Percentiles rank a stretch among this genome's conserved stretches.
phyloP scores from a whole-genome alignment of 2,329 filamentous ascomycete species.

The Sclerotinia sclerotiorum region DNA sequence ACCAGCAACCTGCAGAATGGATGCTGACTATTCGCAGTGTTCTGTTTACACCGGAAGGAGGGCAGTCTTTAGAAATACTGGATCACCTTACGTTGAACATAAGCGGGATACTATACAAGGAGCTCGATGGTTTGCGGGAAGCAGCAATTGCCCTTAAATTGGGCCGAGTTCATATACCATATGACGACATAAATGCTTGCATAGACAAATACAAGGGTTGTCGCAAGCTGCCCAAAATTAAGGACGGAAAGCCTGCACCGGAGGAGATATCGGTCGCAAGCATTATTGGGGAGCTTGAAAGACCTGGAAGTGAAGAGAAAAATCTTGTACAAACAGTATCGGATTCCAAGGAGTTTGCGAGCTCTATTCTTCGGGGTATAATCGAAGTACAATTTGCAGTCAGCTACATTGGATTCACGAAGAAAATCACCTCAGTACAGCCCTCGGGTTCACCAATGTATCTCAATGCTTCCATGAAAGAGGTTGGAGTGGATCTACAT shows the following conservation, averaged over 20 bases:
- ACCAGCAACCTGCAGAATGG: conserved; percentile 86
- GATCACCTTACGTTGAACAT: conserved; percentile 88
- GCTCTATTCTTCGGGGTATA: conserved; percentile 85
- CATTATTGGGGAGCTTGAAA: conserved; percentile 71
- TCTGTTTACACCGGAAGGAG: conserved; percentile 81
- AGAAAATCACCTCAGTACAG: conserved; percentile 68
- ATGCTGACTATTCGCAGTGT: conserved; percentile 83
- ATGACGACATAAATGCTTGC: conserved; percentile 76
- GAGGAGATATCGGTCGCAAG: conserved; percentile 67
- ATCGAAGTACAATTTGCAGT: conserved; percentile 96
- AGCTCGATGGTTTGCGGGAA: conserved; percentile 83
- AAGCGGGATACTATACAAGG: conserved; percentile 84
- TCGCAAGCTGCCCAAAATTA: conserved; percentile 39
- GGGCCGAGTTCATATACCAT: conserved; percentile 84
- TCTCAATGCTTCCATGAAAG: conserved; percentile 91
- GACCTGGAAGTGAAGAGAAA: conserved; percentile 56
- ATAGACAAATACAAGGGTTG: conserved; percentile 54
- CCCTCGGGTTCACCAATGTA: conserved; percentile 69
- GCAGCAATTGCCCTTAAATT: conserved; percentile 88
- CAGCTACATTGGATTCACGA: conserved; percentile 84
- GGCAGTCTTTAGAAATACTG: conserved; percentile 81
- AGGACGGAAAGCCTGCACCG: conserved; percentile 43
- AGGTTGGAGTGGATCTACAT: conserved; percentile 89
- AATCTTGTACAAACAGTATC: conserved; percentile 81
- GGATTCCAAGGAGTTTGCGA: conserved; percentile 88